Evolutionary conservation across 768 basidiomycete genomes (phyloP), one percentile per base, ranked within the genome.

Genomic region (Auriscalpium orientale): DNA sequence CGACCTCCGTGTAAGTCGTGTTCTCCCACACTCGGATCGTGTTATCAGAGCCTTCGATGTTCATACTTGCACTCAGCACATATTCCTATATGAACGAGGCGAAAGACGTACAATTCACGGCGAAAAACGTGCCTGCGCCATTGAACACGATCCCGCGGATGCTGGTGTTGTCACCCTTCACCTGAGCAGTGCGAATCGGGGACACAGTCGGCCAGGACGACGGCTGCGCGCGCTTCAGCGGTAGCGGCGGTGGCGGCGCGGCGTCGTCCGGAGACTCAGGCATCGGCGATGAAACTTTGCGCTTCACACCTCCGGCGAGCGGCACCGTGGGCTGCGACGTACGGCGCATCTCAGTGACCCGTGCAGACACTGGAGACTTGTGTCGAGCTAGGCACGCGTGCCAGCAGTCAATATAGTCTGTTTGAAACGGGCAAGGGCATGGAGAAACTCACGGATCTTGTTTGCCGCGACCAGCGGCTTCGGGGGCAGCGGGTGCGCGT

Each of bases 21-120:
- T 75, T 83, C 59, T 75, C 76, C 83, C 83, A 85, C 65, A 88
- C 78, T 46, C 86, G 82, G 38, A 62, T 55, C 21, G 82, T 80
- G 35, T 71, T 74, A 68, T 88, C 84, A 43, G 72, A 67, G 62
- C 82, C 83, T 84, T 57, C 11, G 54, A 34, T 18, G 34, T 18
- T 16, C 43, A 20, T 18, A 28, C 15, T 37, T 20, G 56, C 37
- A 56, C 36, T 35, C 43, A 13, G 18, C 56, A 37, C 48, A 40
- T 22, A 20, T 48, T 20, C 40, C 37, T n/a, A 46, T n/a, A 46
- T 9, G 51, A 55, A 34, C 36, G 45, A 20, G 35, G 22, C 28
- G 21, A 28, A 54, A 20, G 9, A 74, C 82, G 65, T 60, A 80
- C 85, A 86, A 59, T 71, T 74, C 53, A 85, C 66, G 7, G 83